A percentile compares a stretch with the other conserved stretches of the same genome.
Conservation (phyloP, 345 rosid species). For the Orychophragmus violaceus region DNA sequence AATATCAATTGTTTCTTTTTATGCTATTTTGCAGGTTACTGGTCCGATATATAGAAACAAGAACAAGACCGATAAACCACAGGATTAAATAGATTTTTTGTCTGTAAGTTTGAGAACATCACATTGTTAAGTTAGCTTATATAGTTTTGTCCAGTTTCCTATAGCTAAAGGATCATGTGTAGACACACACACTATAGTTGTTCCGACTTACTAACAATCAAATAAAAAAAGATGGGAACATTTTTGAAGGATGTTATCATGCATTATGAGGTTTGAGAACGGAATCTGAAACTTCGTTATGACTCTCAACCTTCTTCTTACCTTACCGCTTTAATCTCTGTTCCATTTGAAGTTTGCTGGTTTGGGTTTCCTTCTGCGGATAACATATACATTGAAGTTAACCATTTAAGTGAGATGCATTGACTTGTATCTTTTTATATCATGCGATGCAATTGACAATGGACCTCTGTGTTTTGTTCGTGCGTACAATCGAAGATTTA, state of each 20-base stretch:
- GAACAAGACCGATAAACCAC: conserved; percentile 31
- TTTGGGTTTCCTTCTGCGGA: neutral
- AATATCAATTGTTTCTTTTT: neutral
- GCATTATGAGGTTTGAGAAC: neutral
- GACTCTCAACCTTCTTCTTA: neutral
- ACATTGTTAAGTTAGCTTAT: conserved; percentile 16
- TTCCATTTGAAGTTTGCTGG: neutral
- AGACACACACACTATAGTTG: conserved; percentile 13
- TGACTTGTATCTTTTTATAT: neutral
- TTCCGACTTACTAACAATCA: conserved; percentile 1
- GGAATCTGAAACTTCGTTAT: neutral
- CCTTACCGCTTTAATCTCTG: neutral
- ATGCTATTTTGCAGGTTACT: conserved; percentile 41
- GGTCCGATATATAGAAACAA: conserved; percentile 65
- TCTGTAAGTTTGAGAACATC: neutral
- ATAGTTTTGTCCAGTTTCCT: conserved; percentile 5
- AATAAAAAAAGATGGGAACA: conserved; percentile 15
- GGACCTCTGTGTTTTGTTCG: neutral
- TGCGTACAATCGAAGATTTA: neutral
- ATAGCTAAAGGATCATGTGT: conserved; percentile 15
- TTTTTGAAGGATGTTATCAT: neutral
- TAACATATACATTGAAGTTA: neutral
- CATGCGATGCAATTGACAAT: neutral
- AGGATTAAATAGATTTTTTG: neutral
- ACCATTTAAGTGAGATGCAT: neutral